Evolutionary conservation across 148 eudicot genomes (phyloP).

Genomic region (Rhododendron molle): DNA sequence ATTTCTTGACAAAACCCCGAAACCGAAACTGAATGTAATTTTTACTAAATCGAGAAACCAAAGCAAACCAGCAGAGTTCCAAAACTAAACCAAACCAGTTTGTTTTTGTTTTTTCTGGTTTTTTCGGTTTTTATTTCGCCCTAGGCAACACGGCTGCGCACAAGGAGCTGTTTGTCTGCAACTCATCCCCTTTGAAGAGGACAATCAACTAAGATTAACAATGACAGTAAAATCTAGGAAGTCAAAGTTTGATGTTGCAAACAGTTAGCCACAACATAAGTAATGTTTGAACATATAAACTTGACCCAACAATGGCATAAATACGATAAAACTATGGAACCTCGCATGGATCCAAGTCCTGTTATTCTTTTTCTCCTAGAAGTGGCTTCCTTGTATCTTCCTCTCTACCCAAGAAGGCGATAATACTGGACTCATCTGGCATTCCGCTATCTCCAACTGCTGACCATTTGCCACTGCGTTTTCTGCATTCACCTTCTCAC

Average conservation of each 20-base stretch:
- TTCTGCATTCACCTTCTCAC: constrained; percentile 10
- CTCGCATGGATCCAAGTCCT: neutral
- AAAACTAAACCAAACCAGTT: neutral
- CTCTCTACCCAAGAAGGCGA: constrained; percentile 28
- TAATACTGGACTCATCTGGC: constrained; percentile 19
- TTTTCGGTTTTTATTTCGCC: neutral
- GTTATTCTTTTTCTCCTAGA: neutral
- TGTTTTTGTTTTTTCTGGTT: no score
- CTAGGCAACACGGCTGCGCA: neutral
- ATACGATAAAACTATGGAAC: neutral
- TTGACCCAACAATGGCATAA: neutral
- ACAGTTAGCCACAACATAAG: neutral
- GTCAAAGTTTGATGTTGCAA: neutral
- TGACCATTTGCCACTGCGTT: neutral
- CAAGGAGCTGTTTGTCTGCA: neutral
- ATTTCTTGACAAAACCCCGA: neutral
- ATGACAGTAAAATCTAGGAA: neutral
- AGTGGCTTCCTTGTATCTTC: constrained; percentile 18
- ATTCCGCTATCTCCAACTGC: constrained; percentile 8
- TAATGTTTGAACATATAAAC: neutral
- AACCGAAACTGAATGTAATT: no score
- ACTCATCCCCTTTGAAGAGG: neutral
- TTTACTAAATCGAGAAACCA: neutral
- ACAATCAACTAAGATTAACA: neutral
- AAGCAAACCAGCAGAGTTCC: neutral